Base-by-base conservation (phyloP, 208 protist species). In the Entamoeba invadens region DNA sequence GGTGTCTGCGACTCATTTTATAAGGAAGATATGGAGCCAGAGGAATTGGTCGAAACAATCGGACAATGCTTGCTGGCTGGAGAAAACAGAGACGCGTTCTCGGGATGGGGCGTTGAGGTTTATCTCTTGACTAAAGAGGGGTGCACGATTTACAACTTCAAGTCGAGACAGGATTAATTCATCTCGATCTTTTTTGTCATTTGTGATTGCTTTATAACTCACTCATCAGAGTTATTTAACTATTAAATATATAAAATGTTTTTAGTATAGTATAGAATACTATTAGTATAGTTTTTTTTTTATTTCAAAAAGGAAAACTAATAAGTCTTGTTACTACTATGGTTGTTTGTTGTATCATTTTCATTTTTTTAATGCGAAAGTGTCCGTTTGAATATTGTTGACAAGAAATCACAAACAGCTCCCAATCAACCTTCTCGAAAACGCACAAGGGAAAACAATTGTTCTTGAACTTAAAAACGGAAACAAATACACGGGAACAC, bases 1-100 rank as follows among this genome's bases (percentile, higher is more conserved):
- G 99, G 99, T 94, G 98, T 98, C 96, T 99, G 98, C 96, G 98
- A 99, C 96, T 96, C 97, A 10, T 96, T 99, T 51, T 99, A 97
- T 96, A 96, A 97, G 77, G 97, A 97, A 35, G 96, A 98, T 94
- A 94, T 99, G 68, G 87, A 77, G 44, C 25, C n/a, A 92, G 92
- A 94, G 18, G 72, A 95, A 46, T 77, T 95, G 18, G 12, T 93
- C 3, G 46, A 94, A 14, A 31, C 18, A 45, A 45, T 46, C 44
- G 25, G 25, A 44, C 50, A 94, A 46, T 44, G 18, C 72, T 12
- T 95, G 14, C 45, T 77, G 35, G 92, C 93, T 5, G 92, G 68
- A 46, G 25, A 93, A 38, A 93, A 94, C 35, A 94, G 94, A 91
- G 94, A 95, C 57, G 93, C 93, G 12, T 68, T 93, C 44, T 91